phyloP scores from a whole-genome alignment of 2,329 filamentous ascomycete genomes.

The Colletotrichum ledebouriae region DNA sequence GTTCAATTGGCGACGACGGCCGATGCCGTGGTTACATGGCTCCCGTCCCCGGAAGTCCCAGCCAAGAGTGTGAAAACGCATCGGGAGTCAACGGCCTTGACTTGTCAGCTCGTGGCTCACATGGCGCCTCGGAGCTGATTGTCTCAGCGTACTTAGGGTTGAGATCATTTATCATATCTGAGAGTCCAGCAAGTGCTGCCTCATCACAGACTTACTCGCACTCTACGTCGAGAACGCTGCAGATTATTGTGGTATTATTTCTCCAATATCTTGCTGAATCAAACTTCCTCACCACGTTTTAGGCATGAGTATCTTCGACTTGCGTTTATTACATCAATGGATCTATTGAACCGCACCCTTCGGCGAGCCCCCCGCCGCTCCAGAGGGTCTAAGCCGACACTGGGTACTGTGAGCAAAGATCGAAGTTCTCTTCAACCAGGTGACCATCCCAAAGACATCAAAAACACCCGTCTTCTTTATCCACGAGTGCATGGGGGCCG shows the following conservation, averaged over 20 bases:
- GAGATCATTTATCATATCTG: slow-evolving; percentile 6
- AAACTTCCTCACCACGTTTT: not conserved
- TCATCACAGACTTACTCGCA: no score
- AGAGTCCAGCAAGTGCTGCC: slow-evolving; percentile 7
- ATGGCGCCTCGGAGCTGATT: slow-evolving; percentile 1
- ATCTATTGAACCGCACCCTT: slow-evolving; percentile 50
- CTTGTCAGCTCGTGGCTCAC: slow-evolving; percentile 29
- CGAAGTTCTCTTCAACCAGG: slow-evolving; percentile 62
- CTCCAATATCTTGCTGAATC: not conserved
- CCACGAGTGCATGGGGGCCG: slow-evolving; percentile 68
- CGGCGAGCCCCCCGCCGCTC: slow-evolving; percentile 49
- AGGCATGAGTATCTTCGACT: slow-evolving; percentile 44
- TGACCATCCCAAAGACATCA: slow-evolving; percentile 41
- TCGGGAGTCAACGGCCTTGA: slow-evolving; percentile 17
- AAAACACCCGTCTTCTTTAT: slow-evolving; percentile 62
- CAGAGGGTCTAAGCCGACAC: slow-evolving; percentile 57
- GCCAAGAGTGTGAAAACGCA: slow-evolving; percentile 36
- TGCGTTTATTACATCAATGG: slow-evolving; percentile 51
- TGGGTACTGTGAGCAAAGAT: slow-evolving; percentile 60
- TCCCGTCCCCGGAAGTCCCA: slow-evolving; percentile 32
- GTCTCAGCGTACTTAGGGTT: not conserved
- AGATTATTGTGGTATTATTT: not conserved
- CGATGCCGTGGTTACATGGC: slow-evolving; percentile 15
- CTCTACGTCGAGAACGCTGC: not conserved
- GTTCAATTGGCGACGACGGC: slow-evolving; percentile 30